Evolutionary conservation across 139 green algal genomes (phyloP), one percentile per base, ranked within the genome.

Genomic region (Coccomyxa sp.): DNA sequence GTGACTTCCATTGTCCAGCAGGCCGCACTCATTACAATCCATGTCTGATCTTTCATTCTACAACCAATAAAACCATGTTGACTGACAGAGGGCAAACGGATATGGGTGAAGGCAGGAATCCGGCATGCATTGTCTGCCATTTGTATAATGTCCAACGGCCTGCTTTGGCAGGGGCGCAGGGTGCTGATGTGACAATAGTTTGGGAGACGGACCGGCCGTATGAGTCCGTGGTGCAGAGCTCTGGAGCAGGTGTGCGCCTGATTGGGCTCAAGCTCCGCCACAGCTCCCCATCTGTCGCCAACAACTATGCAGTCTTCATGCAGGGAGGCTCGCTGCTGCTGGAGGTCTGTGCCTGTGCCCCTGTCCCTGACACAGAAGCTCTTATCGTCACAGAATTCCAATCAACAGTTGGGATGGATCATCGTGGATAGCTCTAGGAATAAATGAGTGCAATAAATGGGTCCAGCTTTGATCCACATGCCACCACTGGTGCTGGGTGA

Each of bases 271-370:
- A 76, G 18, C 77, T 92, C 13, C 77, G 82, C 28, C 89, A 92
- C 82, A 66, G 68, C 13, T 88, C 81, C 57, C 85, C 85, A 10
- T 88, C 82, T 21, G 82, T 92, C 0, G 89, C 89, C 31, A 92
- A 92, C 84, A 92, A 92, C 82, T 92, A 91, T 31, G 89, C 84
- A 13, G 87, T 92, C 0, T 83, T 81, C 28, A 77, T 92, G 4
- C 67, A 81, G 38, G 57, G 79, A 23, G n/a, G 18, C 63, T 28
- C 18, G 76, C 59, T 76, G 75, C 32, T 58, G 76, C 45, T 80
- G 76, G 76, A 58, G 63, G 63, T 71, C 18, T 28, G 4, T 21
- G 63, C 21, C 63, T 28, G 16, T 80, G 76, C 76, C 18, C 63
- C 63, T 25, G 18, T 71, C 4, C 76, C 58, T 21, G 10, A 21